phyloP scores from a whole-genome alignment of 768 basidiomycete species.

The Mycena amicta region DNA sequence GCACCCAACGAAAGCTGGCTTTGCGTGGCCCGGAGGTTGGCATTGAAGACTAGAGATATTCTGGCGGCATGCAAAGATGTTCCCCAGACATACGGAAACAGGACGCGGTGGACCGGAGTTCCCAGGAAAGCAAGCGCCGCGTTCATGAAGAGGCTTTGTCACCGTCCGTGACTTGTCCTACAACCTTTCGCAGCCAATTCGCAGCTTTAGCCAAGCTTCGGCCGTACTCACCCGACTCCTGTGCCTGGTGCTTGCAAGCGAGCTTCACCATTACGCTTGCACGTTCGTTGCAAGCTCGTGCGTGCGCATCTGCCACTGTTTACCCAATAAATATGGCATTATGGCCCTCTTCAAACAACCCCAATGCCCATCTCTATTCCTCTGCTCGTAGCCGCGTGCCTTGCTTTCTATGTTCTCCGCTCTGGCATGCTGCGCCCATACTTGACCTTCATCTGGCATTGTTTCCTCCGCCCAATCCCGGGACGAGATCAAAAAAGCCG shows the following conservation, averaged over 20 bases:
- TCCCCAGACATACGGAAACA: conserved; percentile 21
- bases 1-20: conserved; percentile 15
- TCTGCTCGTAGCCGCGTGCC: conserved; percentile 7
- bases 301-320: not conserved
- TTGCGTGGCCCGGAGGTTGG: not conserved
- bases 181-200: too few relatives aligned
- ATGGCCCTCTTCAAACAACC: not conserved
- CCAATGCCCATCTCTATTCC: conserved; percentile 4
- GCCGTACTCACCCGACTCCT: too few relatives aligned
- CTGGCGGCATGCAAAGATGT: conserved; percentile 17
- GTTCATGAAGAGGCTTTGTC: not conserved
- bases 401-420: conserved; percentile 19
- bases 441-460: conserved; percentile 53
- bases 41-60: conserved; percentile 17
- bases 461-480: conserved; percentile 47
- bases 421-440: conserved; percentile 37
- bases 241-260: too few relatives aligned
- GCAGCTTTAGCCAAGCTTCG: too few relatives aligned
- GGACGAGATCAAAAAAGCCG: conserved; percentile 43
- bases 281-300: not conserved
- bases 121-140: conserved; percentile 9
- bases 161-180: too few relatives aligned
- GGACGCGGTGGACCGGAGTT: conserved; percentile 11
- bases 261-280: not conserved
- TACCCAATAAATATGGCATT: not conserved